Conservation (phyloP, 306 rosid species). For the Fagus crenata region DNA sequence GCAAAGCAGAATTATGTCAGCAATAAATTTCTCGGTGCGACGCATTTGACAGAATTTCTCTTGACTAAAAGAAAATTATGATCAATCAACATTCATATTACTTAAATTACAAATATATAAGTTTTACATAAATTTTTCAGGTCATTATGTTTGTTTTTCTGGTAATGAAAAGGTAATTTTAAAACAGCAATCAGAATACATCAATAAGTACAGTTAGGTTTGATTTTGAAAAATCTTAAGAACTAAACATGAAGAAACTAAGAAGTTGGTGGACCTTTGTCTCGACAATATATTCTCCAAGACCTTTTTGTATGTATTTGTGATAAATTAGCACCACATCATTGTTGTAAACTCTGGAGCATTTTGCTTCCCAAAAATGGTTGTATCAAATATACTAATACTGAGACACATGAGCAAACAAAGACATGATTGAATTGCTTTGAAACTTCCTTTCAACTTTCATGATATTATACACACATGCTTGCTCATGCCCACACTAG, state of each 20-base stretch:
- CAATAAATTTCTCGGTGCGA: not conserved
- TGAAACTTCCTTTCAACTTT: not conserved
- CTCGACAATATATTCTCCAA: not conserved
- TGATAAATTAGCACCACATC: not conserved
- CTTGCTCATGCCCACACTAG: too few relatives aligned
- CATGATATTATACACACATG: not conserved
- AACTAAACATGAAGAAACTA: not conserved
- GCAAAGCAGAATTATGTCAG: constrained; percentile 20
- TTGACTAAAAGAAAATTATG: not conserved
- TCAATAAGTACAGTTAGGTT: not conserved
- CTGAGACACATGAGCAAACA: not conserved
- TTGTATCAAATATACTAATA: not conserved
- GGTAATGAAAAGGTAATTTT: not conserved
- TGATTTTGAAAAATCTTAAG: not conserved
- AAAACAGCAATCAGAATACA: not conserved
- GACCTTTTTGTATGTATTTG: not conserved
- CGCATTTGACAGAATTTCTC: not conserved
- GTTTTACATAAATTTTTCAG: not conserved
- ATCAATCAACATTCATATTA: constrained; percentile 12
- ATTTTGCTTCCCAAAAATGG: not conserved
- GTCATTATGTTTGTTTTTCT: not conserved
- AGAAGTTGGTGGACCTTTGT: not conserved
- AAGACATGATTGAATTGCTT: not conserved
- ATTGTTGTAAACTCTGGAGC: not conserved
- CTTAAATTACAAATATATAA: not conserved